Percentiles rank a stretch among this genome's conserved stretches.
Conservation (phyloP, 1,284 basidiomycete genomes). For the Anthracocystis setariae region DNA sequence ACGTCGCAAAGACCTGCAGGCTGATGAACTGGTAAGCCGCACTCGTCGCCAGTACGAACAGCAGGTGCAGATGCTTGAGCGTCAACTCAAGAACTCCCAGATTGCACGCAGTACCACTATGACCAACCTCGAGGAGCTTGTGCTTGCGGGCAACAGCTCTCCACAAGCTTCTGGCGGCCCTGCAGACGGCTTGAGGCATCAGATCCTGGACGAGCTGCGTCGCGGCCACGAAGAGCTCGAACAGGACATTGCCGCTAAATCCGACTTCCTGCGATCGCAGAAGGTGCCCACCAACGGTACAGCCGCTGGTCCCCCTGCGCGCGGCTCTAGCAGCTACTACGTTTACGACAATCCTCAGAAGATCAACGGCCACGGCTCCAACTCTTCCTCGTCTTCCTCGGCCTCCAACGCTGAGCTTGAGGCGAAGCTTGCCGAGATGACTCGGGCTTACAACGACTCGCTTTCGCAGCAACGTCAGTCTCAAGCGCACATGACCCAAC, state of each 20-base stretch:
- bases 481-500: slow-evolving; percentile 81
- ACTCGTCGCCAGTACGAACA: slow-evolving; percentile 77
- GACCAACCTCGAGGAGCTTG: slow-evolving; percentile 60
- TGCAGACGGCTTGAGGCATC: slow-evolving; percentile 74
- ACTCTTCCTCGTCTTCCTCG: slow-evolving; percentile 1
- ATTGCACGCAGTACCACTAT: slow-evolving; percentile 69
- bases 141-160: slow-evolving; percentile 39
- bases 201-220: slow-evolving; percentile 77
- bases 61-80: slow-evolving; percentile 76
- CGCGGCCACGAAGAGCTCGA: slow-evolving; percentile 64
- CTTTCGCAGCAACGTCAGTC: slow-evolving; percentile 79
- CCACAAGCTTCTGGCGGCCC: slow-evolving; percentile 15
- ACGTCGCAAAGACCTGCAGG: slow-evolving; percentile 75
- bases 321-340: slow-evolving; percentile 47
- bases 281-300: slow-evolving; percentile 17
- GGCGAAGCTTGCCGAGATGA: slow-evolving; percentile 72
- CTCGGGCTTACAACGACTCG: slow-evolving; percentile 80
- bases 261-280: slow-evolving; percentile 54
- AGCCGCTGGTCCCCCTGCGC: not conserved
- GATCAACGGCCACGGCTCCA: slow-evolving; percentile 4
- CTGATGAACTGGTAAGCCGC: slow-evolving; percentile 76
- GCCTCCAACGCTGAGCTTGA: slow-evolving; percentile 72
- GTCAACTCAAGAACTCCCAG: slow-evolving; percentile 70
- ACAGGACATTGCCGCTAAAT: slow-evolving; percentile 62
- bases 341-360: slow-evolving; percentile 39